Base-by-base conservation (phyloP, 805 yeast species). In the Saturnispora sanitii region DNA sequence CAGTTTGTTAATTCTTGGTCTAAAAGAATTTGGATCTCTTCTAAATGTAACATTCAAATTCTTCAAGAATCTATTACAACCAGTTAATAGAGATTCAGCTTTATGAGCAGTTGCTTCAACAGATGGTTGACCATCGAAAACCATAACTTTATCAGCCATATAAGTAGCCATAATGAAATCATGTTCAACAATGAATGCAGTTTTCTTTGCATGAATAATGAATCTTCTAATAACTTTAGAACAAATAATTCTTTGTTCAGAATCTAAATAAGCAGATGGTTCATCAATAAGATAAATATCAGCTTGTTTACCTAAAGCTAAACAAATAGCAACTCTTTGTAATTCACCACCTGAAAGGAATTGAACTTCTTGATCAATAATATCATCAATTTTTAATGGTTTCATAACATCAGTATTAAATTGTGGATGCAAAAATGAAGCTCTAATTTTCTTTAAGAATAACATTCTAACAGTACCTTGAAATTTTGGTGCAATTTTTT, bases 151-250 rank as follows among this genome's bases (percentile, higher is more conserved):
- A 67, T 92, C 99, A 49, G 99, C 98, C 72, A 92, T 75, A 64
- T 92, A 92, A 15, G 99, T 92, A 50, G 98, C 97, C 99, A 92
- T 92, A 71, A 92, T 92, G 76, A 92, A 92, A 76, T 92, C 99
- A 79, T 92, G 99, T 80, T 92, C 99, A 45, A 92, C 99, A 55
- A 92, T 73, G 64, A 92, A 92, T n/a, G 99, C 98, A 35, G 97
- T 90, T 75, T 90, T 92, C 73, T 90, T 88, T 53, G 96, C 77
- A 62, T 92, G 98, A 62, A 92, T 70, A 57, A 92, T 84, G 60
- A 87, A 92, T 66, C 96, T 82, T 76, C 96, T 83, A 56, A 92
- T 92, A 53, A 92, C 98, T 72, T 92, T 92, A 40, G 98, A 84
- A 73, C 98, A 92, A 52, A 92, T 83, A 58, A 92, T 87, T 85